phyloP scores from a whole-genome alignment of 345 rosid genomes.

The Mallotus nudiflorus region DNA sequence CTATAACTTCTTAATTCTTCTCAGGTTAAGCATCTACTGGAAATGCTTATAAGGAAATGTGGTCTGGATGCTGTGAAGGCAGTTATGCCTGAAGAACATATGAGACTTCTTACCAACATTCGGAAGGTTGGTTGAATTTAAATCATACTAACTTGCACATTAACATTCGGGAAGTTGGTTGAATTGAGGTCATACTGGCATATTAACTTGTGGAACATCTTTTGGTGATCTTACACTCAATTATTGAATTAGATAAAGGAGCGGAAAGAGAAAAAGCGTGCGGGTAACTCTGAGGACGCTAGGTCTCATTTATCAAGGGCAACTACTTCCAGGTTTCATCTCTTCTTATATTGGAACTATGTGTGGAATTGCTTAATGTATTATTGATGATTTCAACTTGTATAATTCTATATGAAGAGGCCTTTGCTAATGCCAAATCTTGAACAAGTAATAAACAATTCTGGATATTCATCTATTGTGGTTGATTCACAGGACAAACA shows the following conservation, averaged over 20 bases:
- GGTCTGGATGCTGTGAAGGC: slow-evolving; percentile 92
- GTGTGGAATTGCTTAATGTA: background rate
- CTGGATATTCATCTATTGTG: background rate
- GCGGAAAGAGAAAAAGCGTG: slow-evolving; percentile 66
- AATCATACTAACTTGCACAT: background rate
- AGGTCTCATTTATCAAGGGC: slow-evolving; percentile 71
- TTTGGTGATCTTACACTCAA: slow-evolving; percentile 12
- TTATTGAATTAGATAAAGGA: slow-evolving; percentile 64
- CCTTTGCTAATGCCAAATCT: background rate
- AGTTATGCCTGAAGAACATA: slow-evolving; percentile 97
- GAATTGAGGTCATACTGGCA: too few species aligned
- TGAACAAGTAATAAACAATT: background rate
- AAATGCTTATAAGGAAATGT: slow-evolving; percentile 93
- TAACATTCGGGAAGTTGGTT: too few species aligned
- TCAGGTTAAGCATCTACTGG: slow-evolving; percentile 87
- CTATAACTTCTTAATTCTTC: slow-evolving; percentile 1
- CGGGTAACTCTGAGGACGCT: slow-evolving; percentile 57
- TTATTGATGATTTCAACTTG: background rate
- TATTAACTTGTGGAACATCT: slow-evolving; percentile 8
- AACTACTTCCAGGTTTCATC: slow-evolving; percentile 73
- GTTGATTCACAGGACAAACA: background rate
- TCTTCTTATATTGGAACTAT: background rate
- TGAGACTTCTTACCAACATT: slow-evolving; percentile 88
- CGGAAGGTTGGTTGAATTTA: slow-evolving; percentile 62
- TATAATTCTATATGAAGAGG: background rate